Conservation (phyloP, 257 asterid genomes). For the Cruciata laevipes region DNA sequence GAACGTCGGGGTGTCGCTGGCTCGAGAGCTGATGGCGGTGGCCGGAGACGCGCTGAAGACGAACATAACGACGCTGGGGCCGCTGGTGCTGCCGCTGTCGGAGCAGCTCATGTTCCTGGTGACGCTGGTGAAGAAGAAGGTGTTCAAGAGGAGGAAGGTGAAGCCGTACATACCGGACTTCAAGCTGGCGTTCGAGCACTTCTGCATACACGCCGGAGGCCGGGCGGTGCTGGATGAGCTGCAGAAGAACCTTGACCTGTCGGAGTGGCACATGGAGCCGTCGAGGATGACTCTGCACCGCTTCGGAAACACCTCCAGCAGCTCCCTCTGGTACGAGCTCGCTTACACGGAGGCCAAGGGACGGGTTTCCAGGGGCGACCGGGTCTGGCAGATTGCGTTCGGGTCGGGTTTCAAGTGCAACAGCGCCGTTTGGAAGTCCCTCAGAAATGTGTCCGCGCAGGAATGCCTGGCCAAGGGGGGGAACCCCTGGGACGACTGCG, state of each 20-base stretch:
- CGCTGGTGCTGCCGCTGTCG: slow-evolving; percentile 40
- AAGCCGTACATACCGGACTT: slow-evolving; percentile 46
- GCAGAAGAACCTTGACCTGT: slow-evolving; percentile 37
- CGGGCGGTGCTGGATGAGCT: slow-evolving; percentile 47
- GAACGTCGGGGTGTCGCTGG: slow-evolving; percentile 33
- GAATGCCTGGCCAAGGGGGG: slow-evolving; percentile 18
- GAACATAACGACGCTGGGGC: slow-evolving; percentile 36
- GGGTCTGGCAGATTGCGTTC: slow-evolving; percentile 58
- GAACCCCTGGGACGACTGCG: slow-evolving; percentile 46
- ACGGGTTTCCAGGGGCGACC: slow-evolving; percentile 38
- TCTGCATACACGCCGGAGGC: slow-evolving; percentile 52
- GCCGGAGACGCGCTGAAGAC: slow-evolving; percentile 45
- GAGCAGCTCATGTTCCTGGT: slow-evolving; percentile 37
- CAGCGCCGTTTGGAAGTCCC: slow-evolving; percentile 43
- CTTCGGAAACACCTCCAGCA: slow-evolving; percentile 59
- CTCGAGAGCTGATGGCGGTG: slow-evolving; percentile 43
- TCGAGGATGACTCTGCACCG: slow-evolving; percentile 53
- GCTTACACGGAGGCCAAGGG: slow-evolving; percentile 57
- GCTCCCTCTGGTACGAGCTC: slow-evolving; percentile 51
- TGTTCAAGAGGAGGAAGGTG: slow-evolving; percentile 18
- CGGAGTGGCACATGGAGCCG: slow-evolving; percentile 46
- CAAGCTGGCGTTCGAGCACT: slow-evolving; percentile 41
- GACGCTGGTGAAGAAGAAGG: slow-evolving; percentile 26
- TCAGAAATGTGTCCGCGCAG: slow-evolving; percentile 19
- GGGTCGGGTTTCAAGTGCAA: slow-evolving; percentile 67